phyloP scores from a whole-genome alignment of 805 yeast species.

The Pichia deserticola region DNA sequence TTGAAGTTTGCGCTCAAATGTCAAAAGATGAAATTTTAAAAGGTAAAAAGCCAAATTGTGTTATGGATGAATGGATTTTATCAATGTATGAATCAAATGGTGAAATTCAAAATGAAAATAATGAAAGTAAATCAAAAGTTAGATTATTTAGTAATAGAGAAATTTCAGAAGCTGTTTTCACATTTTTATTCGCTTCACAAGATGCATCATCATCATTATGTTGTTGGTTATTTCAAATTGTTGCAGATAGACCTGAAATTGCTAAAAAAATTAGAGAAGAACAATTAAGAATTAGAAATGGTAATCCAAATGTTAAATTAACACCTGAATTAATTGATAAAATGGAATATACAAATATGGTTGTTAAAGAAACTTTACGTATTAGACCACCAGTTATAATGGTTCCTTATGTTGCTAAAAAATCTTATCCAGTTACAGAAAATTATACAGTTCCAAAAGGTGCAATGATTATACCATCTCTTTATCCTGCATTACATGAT shows the following conservation, averaged over 20 bases:
- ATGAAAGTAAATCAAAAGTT: conserved; percentile 45
- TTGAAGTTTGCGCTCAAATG: conserved; percentile 80
- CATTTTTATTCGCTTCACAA: conserved; percentile 94
- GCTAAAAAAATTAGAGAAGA: conserved; percentile 82
- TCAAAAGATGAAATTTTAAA: conserved; percentile 73
- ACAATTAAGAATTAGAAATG: conserved; percentile 74
- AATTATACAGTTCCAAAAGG: conserved; percentile 93
- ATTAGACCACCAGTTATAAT: conserved; percentile 95
- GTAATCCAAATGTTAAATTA: conserved; percentile 59
- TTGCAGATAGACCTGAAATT: conserved; percentile 93
- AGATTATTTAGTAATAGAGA: conserved; percentile 86
- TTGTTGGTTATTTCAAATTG: conserved; percentile 96
- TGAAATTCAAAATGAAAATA: conserved; percentile 32
- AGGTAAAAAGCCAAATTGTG: conserved; percentile 78
- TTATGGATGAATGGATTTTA: conserved; percentile 92
- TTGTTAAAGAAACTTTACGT: conserved; percentile 86
- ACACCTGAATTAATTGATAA: conserved; percentile 68
- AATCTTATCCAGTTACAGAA: conserved; percentile 74
- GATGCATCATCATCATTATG: conserved; percentile 97
- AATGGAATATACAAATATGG: conserved; percentile 86
- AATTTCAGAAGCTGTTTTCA: conserved; percentile 93
- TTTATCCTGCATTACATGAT: conserved; percentile 94
- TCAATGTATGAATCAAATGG: conserved; percentile 48
- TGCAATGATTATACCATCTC: conserved; percentile 91
- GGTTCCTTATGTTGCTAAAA: conserved; percentile 95